A percentile compares a stretch with the other conserved stretches of the same genome.
phyloP scores from a whole-genome alignment of 208 protist species.

The Acanthamoeba divionensis region DNA sequence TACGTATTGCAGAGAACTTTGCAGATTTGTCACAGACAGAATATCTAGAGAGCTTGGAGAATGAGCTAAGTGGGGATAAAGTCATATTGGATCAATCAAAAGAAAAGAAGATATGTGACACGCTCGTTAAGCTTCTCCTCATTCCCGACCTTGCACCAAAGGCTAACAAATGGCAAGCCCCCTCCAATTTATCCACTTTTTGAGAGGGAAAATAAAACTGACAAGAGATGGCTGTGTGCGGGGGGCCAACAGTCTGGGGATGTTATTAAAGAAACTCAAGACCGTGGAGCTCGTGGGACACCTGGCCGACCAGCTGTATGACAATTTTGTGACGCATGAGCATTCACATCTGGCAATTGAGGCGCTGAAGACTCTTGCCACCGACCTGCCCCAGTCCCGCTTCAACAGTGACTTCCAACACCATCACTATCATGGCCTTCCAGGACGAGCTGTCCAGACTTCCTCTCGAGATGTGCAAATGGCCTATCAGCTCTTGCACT shows the following conservation, averaged over 20 bases:
- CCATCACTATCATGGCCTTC: background rate
- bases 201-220: too few relatives aligned
- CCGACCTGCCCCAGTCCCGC: background rate
- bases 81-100: background rate
- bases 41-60: background rate
- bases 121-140: background rate
- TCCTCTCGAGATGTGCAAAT: background rate
- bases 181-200: background rate
- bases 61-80: background rate
- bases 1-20: background rate
- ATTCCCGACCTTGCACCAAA: background rate
- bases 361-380: background rate
- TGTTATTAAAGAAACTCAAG: too few relatives aligned
- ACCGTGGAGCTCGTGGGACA: background rate
- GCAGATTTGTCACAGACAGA: background rate
- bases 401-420: background rate
- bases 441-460: background rate
- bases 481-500: background rate
- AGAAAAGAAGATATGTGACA: conserved; percentile 28
- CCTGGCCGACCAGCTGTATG: conserved; percentile 42
- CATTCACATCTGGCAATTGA: background rate
- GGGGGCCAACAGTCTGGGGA: too few relatives aligned
- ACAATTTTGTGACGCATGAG: background rate
- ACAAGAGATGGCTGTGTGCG: too few relatives aligned
- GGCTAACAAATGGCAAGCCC: conserved; percentile 36